phyloP scores from a whole-genome alignment of 139 green algal species.

The Chlamydomonas eustigma region DNA sequence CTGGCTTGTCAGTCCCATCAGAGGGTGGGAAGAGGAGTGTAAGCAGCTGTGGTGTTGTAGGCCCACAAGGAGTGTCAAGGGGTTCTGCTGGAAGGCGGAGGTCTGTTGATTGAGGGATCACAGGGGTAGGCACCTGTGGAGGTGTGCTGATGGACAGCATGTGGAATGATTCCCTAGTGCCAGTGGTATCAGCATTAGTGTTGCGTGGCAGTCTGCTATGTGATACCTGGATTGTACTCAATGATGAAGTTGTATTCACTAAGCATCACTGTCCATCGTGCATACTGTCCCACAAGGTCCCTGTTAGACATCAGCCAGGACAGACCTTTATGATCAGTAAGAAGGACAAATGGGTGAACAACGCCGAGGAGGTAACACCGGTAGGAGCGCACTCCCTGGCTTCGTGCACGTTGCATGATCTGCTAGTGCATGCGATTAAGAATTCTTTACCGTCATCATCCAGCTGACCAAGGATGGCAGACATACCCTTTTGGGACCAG shows the following conservation, averaged over 20 bases:
- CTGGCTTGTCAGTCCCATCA: no score
- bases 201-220: background rate
- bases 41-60: no score
- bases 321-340: constrained; percentile 15
- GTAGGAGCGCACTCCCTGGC: constrained; percentile 12
- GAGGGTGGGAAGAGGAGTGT: no score
- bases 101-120: no score
- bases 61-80: no score
- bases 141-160: no score
- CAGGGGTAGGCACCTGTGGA: no score
- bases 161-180: background rate
- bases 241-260: constrained; percentile 3
- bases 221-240: background rate
- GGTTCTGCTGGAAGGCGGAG: no score
- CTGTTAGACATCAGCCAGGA: constrained; percentile 11
- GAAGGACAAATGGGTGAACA: background rate
- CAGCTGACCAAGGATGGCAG: constrained; percentile 35
- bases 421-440: constrained; percentile 28
- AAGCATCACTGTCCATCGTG: constrained; percentile 8
- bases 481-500: constrained; percentile 16
- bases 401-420: constrained; percentile 27
- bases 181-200: background rate
- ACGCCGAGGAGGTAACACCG: constrained; percentile 27
- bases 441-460: constrained; percentile 23
- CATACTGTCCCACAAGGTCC: constrained; percentile 2